phyloP scores from a whole-genome alignment of 2,329 filamentous ascomycete species.

The Penicillium sp. region DNA sequence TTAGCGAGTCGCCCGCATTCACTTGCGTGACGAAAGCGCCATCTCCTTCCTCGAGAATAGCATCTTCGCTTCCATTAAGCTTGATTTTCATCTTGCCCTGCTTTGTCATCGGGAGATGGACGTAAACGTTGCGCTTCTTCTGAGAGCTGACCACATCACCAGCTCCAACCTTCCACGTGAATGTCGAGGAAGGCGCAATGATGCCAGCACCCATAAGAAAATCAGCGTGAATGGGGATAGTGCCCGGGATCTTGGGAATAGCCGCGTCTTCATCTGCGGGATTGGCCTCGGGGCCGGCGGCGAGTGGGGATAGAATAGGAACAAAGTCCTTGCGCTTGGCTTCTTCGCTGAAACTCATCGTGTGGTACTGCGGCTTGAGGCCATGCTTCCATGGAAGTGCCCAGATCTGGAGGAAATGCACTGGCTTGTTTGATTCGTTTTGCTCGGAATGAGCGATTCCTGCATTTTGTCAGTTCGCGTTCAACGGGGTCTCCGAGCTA shows the following conservation, averaged over 20 bases:
- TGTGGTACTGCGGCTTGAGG: constrained; percentile 75
- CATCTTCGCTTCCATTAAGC: constrained; percentile 66
- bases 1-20: constrained; percentile 64
- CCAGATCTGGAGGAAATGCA: constrained; percentile 91
- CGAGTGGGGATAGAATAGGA: constrained; percentile 73
- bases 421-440: constrained; percentile 71
- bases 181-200: constrained; percentile 64
- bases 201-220: constrained; percentile 80
- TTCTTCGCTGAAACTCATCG: constrained; percentile 70
- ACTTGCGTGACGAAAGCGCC: constrained; percentile 73
- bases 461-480: constrained; percentile 16
- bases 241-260: constrained; percentile 62
- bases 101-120: constrained; percentile 80
- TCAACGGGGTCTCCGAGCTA: not conserved
- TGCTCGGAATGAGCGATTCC: constrained; percentile 79
- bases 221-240: constrained; percentile 83
- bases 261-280: constrained; percentile 65
- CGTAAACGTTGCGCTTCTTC: constrained; percentile 68
- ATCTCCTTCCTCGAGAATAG: constrained; percentile 73
- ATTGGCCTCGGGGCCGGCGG: constrained; percentile 65
- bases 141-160: constrained; percentile 39
- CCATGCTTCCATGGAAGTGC: constrained; percentile 74
- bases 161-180: constrained; percentile 72
- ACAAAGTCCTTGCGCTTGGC: constrained; percentile 72
- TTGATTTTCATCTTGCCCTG: constrained; percentile 71